Conservation (phyloP, 2,329 filamentous ascomycete genomes). For the Phyllosticta citriasiana region DNA sequence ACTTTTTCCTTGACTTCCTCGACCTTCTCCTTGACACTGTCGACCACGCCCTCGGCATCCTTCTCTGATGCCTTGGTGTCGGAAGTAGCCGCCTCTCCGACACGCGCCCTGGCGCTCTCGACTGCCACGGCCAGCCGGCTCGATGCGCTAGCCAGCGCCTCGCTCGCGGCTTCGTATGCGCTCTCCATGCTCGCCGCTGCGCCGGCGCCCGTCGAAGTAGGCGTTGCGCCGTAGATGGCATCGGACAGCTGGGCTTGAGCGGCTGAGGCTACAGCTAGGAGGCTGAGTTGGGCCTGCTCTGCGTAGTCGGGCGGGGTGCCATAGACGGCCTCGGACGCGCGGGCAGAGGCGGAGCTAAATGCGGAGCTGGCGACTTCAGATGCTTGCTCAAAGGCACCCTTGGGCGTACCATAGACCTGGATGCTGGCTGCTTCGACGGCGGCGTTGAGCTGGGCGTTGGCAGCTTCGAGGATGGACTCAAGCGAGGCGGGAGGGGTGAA, state of each 20-base stretch:
- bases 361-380: constrained; percentile 44
- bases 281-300: constrained; percentile 43
- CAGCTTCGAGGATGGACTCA: constrained; percentile 48
- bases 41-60: constrained; percentile 26
- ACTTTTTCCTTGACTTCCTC: constrained; percentile 30
- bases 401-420: constrained; percentile 48
- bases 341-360: constrained; percentile 40
- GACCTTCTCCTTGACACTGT: constrained; percentile 19
- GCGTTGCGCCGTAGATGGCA: constrained; percentile 45
- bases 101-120: constrained; percentile 34
- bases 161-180: constrained; percentile 35
- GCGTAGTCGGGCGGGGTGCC: constrained; percentile 43
- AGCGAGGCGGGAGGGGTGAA: constrained; percentile 50
- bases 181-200: constrained; percentile 34
- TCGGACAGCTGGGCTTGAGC: constrained; percentile 46
- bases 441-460: constrained; percentile 46
- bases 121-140: constrained; percentile 32
- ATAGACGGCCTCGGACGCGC: constrained; percentile 46
- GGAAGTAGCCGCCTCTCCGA: constrained; percentile 23
- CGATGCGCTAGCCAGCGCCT: constrained; percentile 29
- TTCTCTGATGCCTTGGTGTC: background rate
- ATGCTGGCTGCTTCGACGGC: constrained; percentile 50
- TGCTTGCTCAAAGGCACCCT: constrained; percentile 44
- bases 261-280: constrained; percentile 44
- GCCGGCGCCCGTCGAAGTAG: constrained; percentile 33